These are phyloP conservation scores for Vachellia collinsii DNA, from an alignment of 306 rosid species.

Conservation along the genomic window DNA sequence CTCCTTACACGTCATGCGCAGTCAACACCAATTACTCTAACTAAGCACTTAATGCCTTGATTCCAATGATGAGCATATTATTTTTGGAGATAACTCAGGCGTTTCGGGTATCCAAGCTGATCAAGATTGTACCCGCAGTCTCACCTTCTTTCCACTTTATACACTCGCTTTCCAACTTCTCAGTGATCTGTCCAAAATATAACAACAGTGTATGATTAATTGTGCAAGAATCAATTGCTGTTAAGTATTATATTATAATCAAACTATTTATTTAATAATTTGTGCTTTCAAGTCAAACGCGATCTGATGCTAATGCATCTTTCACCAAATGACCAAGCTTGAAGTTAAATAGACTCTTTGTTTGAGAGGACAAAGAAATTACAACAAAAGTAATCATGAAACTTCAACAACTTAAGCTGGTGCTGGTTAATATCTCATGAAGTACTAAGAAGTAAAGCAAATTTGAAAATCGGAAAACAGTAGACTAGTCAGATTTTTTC, in stretches of 20 bases:
- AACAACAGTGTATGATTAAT: background rate
- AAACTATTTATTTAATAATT: background rate
- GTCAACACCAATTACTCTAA: background rate
- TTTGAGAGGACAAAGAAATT: background rate
- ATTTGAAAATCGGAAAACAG: background rate
- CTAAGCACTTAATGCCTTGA: background rate
- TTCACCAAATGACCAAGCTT: background rate
- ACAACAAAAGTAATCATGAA: background rate
- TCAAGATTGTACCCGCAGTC: slow-evolving; percentile 55
- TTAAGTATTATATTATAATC: background rate
- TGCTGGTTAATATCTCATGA: background rate
- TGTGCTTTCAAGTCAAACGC: background rate
- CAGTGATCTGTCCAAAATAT: slow-evolving; percentile 52
- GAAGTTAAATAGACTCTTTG: background rate
- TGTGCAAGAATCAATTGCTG: background rate
- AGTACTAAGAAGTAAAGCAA: background rate
- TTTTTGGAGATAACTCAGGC: slow-evolving; percentile 50
- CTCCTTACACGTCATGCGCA: background rate
- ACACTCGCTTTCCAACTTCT: slow-evolving; percentile 68
- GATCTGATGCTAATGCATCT: background rate
- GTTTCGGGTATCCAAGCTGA: slow-evolving; percentile 52
- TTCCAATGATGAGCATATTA: slow-evolving; percentile 9
- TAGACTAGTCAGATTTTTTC: background rate
- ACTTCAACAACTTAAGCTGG: background rate
- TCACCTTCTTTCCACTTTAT: slow-evolving; percentile 76